These are phyloP conservation scores for Ophiocordyceps unilateralis DNA, from an alignment of 2,329 filamentous ascomycete species.

Conservation along the genomic window DNA sequence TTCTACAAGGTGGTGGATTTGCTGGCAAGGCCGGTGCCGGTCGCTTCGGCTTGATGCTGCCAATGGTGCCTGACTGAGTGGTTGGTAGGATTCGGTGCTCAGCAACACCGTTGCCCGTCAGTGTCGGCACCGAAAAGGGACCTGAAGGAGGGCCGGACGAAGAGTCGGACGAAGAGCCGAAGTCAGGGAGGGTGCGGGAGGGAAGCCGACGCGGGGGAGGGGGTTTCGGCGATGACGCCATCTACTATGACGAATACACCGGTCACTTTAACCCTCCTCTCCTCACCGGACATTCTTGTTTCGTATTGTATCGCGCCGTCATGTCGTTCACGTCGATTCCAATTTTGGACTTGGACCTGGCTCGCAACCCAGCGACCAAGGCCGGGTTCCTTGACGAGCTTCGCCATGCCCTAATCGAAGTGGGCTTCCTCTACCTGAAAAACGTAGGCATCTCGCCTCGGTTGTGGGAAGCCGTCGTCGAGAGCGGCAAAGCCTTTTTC, in stretches of 20 bases:
- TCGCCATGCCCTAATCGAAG: slow-evolving; percentile 60
- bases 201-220: background rate
- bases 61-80: too few relatives aligned
- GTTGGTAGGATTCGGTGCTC: too few relatives aligned
- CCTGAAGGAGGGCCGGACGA: too few relatives aligned
- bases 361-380: slow-evolving; percentile 48
- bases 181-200: background rate
- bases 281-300: too few relatives aligned
- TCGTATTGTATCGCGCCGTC: background rate
- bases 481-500: slow-evolving; percentile 58
- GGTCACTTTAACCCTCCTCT: background rate
- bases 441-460: slow-evolving; percentile 57
- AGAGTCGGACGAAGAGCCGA: background rate
- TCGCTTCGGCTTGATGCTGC: slow-evolving; percentile 5
- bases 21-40: slow-evolving; percentile 35
- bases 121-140: too few relatives aligned
- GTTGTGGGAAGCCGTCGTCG: slow-evolving; percentile 47
- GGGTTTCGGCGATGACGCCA: background rate
- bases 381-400: slow-evolving; percentile 53
- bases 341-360: slow-evolving; percentile 56
- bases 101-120: too few relatives aligned
- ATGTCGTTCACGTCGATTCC: slow-evolving; percentile 65
- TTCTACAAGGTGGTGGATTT: slow-evolving; percentile 52
- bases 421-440: slow-evolving; percentile 76
- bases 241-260: background rate